A percentile compares a stretch with the other conserved stretches of the same genome.
These are phyloP conservation scores for Citrus hindsii DNA, from an alignment of 345 rosid genomes.

Conservation along the genomic window DNA sequence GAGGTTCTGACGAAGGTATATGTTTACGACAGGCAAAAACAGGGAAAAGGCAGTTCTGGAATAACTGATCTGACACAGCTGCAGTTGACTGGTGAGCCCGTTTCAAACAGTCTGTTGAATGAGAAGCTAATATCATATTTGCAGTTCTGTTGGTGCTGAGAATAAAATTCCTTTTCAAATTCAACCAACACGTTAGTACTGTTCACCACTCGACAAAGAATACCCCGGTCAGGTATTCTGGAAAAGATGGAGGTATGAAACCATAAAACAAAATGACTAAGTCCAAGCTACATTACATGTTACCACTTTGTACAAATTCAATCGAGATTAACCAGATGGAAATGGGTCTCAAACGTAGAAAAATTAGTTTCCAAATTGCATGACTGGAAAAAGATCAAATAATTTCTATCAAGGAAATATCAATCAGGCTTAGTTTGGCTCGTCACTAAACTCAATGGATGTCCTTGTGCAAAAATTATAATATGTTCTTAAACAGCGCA, in stretches of 20 bases:
- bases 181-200: conserved; percentile 27
- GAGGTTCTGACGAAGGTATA: not conserved
- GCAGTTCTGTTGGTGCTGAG: conserved; percentile 21
- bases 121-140: conserved; percentile 40
- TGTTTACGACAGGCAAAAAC: not conserved
- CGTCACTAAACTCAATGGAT: not conserved
- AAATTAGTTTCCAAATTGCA: not conserved
- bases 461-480: not conserved
- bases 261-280: not conserved
- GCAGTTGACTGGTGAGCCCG: conserved; percentile 38
- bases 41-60: conserved; percentile 33
- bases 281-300: not conserved
- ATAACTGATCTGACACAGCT: conserved; percentile 22
- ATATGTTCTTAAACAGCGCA: not conserved
- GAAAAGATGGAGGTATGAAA: not conserved
- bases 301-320: not conserved
- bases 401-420: not conserved
- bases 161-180: conserved; percentile 28
- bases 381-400: not conserved
- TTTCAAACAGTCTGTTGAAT: conserved; percentile 39
- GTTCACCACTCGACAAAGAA: conserved; percentile 22
- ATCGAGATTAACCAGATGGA: not conserved
- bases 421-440: not conserved
- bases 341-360: not conserved
- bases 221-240: conserved; percentile 23